phyloP scores from a whole-genome alignment of 306 rosid species.

The Casuarina cunninghamiana region DNA sequence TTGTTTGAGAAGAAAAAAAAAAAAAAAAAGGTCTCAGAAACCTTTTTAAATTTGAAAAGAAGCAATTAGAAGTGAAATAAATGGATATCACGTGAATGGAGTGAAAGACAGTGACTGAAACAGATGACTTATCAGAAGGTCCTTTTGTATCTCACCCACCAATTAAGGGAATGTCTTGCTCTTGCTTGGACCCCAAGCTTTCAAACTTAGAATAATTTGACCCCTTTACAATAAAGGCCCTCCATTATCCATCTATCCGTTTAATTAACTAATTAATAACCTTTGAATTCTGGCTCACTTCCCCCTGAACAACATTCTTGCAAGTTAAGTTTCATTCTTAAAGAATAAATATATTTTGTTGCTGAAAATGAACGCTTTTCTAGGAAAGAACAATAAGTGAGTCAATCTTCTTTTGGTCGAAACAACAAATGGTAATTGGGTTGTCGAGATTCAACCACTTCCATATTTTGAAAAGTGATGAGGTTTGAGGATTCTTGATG shows the following conservation, averaged over 20 bases:
- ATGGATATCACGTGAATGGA: slow-evolving; percentile 16
- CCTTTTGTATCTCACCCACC: slow-evolving; percentile 25
- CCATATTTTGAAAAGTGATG: too few species aligned
- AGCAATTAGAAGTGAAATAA: background rate
- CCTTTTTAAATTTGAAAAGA: background rate
- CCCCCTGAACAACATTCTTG: background rate
- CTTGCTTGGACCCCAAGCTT: slow-evolving; percentile 1
- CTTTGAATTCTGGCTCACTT: too few species aligned
- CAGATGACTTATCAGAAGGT: background rate
- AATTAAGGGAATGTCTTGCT: background rate
- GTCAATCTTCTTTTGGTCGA: background rate
- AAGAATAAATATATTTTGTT: too few species aligned
- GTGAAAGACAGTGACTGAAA: slow-evolving; percentile 19
- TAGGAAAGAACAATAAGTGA: background rate
- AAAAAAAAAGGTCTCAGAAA: background rate
- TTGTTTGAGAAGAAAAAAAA: too few species aligned
- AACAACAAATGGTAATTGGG: background rate
- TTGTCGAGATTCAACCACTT: too few species aligned
- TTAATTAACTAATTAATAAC: background rate
- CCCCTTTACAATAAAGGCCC: background rate
- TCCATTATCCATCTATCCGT: too few species aligned
- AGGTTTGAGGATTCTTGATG: slow-evolving; percentile 5
- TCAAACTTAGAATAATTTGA: background rate
- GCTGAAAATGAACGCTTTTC: background rate
- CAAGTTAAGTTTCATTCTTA: background rate